Conservation (phyloP, 2,329 filamentous ascomycete species). For the Sarocladium oryzae region DNA sequence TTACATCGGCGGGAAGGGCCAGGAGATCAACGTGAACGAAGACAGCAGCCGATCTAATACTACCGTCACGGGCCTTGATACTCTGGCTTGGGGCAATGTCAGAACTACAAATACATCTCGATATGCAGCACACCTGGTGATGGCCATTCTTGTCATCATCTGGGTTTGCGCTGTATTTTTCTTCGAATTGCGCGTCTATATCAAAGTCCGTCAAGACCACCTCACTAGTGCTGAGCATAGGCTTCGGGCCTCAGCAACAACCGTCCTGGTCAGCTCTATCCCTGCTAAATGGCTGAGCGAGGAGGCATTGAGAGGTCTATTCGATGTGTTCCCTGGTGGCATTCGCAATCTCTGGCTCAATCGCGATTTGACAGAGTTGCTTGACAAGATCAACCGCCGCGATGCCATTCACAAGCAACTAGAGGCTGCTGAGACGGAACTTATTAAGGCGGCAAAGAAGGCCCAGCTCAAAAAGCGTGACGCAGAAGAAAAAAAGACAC, state of each 20-base stretch:
- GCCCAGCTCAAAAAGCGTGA: constrained; percentile 64
- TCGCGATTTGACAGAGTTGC: constrained; percentile 73
- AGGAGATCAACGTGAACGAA: constrained; percentile 37
- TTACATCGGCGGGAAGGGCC: constrained; percentile 61
- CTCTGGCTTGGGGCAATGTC: constrained; percentile 85
- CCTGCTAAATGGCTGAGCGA: constrained; percentile 84
- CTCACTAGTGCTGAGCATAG: constrained; percentile 93
- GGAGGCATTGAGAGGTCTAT: constrained; percentile 74
- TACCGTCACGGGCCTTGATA: constrained; percentile 58
- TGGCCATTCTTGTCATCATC: constrained; percentile 70
- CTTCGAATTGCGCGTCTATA: constrained; percentile 76
- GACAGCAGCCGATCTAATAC: constrained; percentile 23
- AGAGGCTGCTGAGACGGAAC: constrained; percentile 75
- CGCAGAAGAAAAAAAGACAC: constrained; percentile 57
- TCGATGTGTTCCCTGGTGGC: constrained; percentile 93
- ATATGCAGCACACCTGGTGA: constrained; percentile 77
- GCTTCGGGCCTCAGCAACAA: constrained; percentile 87
- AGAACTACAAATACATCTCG: constrained; percentile 54
- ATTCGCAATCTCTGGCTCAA: constrained; percentile 97
- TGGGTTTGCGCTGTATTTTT: constrained; percentile 89
- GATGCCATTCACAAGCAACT: constrained; percentile 64
- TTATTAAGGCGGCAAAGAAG: constrained; percentile 75
- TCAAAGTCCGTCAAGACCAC: constrained; percentile 90
- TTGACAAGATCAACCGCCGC: constrained; percentile 75
- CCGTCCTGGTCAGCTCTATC: constrained; percentile 86